Base-by-base conservation (phyloP, 768 basidiomycete genomes). In the Nevesoporus exiguus region DNA sequence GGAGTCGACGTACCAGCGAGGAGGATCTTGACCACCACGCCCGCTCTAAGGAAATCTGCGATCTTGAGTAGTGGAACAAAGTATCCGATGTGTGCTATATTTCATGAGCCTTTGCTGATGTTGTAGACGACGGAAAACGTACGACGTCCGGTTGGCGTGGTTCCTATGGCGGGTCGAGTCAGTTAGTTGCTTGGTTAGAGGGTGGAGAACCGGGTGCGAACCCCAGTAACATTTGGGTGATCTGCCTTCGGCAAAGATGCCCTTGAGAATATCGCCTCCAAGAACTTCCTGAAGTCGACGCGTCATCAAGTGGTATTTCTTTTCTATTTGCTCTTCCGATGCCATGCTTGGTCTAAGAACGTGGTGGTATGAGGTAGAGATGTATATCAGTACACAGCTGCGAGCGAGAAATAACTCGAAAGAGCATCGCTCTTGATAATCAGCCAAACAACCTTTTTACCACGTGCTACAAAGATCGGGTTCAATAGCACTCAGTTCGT, bases 51-150 rank as follows among this genome's bases (percentile, higher is more conserved):
- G 72, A 99, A 98, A 74, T 98, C 96, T 9, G 94, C 93, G 53
- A 99, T 91, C 77, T 99, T 99, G 22, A 84, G 86, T 56, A 98
- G 74, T 2, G 97, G 85, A 0, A 96, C 96, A 68, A 97, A 96
- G 78, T 99, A 99, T 7, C 92, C 97, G 54, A 98, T 88, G 65
- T 98, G 97, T 7, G 96, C 96, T 98, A 63, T 40, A 54, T 14
- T 7, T 22, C 54, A 47, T 44, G 52, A 51, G 46, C 51, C 7
- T 13, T 41, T 10, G 34, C 10, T 1, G 30, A 39, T n/a, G 13
- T 24, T 27, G 34, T 27, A 19, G 50, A 40, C 11, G 37, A 40
- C 5, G n/a, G 24, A 21, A 15, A 40, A 73, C 91, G 73, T 71
- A 98, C 94, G 96, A 76, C 93, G 75, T 61, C 96, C 96, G 8